phyloP scores from a whole-genome alignment of 805 yeast species.

The Starmerella bombicola region DNA sequence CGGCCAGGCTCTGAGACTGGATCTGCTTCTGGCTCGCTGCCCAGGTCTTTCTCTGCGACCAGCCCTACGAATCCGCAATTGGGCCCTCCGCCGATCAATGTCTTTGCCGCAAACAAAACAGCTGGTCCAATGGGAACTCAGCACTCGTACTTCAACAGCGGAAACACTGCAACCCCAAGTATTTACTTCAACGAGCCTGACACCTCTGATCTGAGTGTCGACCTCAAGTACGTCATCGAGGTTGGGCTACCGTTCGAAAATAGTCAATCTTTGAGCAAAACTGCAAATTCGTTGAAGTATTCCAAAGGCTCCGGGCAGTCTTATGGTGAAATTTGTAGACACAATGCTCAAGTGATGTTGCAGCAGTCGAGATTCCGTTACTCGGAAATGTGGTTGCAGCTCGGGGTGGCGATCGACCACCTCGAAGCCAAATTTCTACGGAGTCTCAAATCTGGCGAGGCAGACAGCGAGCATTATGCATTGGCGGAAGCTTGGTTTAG shows the following conservation, averaged over 20 bases:
- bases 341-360: conserved; percentile 41
- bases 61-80: no score
- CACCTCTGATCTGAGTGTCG: not conserved
- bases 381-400: conserved; percentile 19
- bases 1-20: not conserved
- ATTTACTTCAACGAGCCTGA: not conserved
- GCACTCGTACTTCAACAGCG: no score
- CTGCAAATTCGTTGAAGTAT: conserved; percentile 20
- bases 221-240: conserved; percentile 24
- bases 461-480: conserved; percentile 3
- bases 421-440: conserved; percentile 12
- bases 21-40: conserved; percentile 3
- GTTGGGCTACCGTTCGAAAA: conserved; percentile 37
- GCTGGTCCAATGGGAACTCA: no score
- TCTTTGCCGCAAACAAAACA: no score
- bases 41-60: conserved; percentile 4
- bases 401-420: conserved; percentile 17
- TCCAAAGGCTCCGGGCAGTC: conserved; percentile 37
- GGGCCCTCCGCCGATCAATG: no score
- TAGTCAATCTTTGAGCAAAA: conserved; percentile 11
- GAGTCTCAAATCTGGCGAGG: not conserved
- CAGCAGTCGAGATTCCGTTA: conserved; percentile 5
- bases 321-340: conserved; percentile 42
- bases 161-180: not conserved
- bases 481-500: conserved; percentile 16